Evolutionary conservation across 805 yeast species (phyloP), one percentile per base, ranked within the genome.

Genomic region (Lachancea quebecensis): DNA sequence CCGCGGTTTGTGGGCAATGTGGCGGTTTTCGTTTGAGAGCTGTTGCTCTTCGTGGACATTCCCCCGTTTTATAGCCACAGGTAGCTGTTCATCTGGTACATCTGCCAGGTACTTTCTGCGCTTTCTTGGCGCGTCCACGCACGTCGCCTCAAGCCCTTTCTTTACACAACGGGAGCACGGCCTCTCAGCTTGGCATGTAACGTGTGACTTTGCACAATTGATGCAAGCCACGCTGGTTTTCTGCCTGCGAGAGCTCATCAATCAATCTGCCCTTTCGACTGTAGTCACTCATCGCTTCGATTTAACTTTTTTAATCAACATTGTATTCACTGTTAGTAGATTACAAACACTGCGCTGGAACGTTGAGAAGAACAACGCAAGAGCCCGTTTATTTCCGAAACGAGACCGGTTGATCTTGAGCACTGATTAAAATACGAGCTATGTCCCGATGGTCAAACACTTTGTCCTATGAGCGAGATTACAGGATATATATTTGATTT

Each of bases 81-180:
- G 53, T 31, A 59, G 38, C 15, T 50, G 50, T 5, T 50, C 56
- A 16, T 66, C 68, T 1, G 79, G 77, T 3, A 76, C 78, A 47
- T 82, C 93, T 28, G 77, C 70, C 44, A 90, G 64, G 52, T 90
- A 90, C 62, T 91, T 91, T 66, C 85, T 85, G 50, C 78, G 73
- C 65, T 88, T 89, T 39, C 98, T 69, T 2, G 93, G 93, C 4
- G 96, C 96, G 67, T 93, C 97, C 29, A 77, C 78, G 66, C 98
- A 91, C 0, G 85, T 71, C 12, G 69, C 75, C 1, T 73, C 75
- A 12, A 88, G 65, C 0, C 90, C 91, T 56, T 88, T 72, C 27
- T 71, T 71, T 2, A 83, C 62, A 63, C 99, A 91, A 41, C 96
- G 65, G 44, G 74, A 73, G 57, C 99, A 91, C 0, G 95, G 95